Conservation (phyloP, 1,284 basidiomycete species). For the Melampsora larici-populina region DNA sequence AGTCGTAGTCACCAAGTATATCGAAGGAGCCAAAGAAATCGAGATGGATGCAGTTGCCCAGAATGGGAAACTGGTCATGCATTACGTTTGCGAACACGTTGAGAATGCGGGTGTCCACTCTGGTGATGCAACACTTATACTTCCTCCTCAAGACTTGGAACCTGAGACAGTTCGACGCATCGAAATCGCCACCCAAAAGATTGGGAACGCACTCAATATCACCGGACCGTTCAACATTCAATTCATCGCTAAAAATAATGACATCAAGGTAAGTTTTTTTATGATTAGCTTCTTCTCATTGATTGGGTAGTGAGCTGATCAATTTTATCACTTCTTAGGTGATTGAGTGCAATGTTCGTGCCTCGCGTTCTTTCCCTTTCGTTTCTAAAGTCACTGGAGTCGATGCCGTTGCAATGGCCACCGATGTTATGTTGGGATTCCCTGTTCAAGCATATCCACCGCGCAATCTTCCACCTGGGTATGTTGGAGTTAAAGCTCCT, state of each 20-base stretch:
- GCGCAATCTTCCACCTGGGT: constrained; percentile 73
- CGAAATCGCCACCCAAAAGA: constrained; percentile 93
- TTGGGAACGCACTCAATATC: constrained; percentile 95
- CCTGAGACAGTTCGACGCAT: constrained; percentile 93
- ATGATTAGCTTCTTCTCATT: not conserved
- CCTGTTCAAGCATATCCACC: constrained; percentile 82
- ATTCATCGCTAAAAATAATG: constrained; percentile 99
- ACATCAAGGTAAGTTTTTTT: constrained; percentile 59
- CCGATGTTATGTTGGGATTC: constrained; percentile 92
- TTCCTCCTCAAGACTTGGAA: constrained; percentile 95
- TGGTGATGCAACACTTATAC: constrained; percentile 94
- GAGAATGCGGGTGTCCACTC: constrained; percentile 98
- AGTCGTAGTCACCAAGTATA: constrained; percentile 98
- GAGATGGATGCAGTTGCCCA: constrained; percentile 99
- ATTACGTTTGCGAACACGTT: constrained; percentile 98
- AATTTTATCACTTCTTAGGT: constrained; percentile 63
- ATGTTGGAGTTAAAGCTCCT: constrained; percentile 97
- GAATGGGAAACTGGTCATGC: constrained; percentile 97
- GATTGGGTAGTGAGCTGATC: not conserved
- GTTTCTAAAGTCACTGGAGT: constrained; percentile 97
- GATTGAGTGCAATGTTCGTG: constrained; percentile 97
- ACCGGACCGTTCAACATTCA: constrained; percentile 99
- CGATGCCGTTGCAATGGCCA: constrained; percentile 97
- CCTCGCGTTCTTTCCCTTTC: constrained; percentile 97
- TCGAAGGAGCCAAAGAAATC: constrained; percentile 98